Base-by-base conservation (phyloP, 1,284 basidiomycete genomes). In the Ganoderma boninense region DNA sequence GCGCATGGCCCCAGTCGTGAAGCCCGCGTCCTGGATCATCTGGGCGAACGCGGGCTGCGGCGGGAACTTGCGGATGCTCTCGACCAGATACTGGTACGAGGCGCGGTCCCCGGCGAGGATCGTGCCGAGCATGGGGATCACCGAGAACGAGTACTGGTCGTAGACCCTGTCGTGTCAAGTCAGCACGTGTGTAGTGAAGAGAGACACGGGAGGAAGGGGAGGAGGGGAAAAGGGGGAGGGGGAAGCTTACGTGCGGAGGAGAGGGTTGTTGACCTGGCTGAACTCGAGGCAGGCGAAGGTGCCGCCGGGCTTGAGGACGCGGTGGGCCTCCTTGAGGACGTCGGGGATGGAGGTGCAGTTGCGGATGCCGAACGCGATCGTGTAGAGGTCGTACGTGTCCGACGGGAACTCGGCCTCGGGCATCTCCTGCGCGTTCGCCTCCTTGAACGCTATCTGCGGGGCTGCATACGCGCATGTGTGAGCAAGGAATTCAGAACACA, bases 341-440 rank as follows among this genome's bases (percentile, higher is more conserved):
- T 90, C 91, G 13, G 95, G 93, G 73, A 99, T 90, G 67, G 95
- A 95, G 11, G 98, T 99, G 86, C 96, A 98, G 81, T 99, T 99
- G 65, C 98, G 89, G 76, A 99, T 99, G 43, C 98, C 97, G 79
- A 99, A 99, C 0, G 98, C 97, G 79, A 99, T 99, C 29, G 98
- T 99, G 85, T 98, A 99, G 20, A 99, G 85, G 82, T 99, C 97
- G 75, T 98, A 95, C 20, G 94, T 90, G 81, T 96, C 90, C 77
- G 93, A 90, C 14, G 87, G 84, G 80, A 97, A 93, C 73, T 90
- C 85, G 43, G 90, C 86, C 56, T 81, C 71, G 0, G 91, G 87
- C 43, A 99, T 86, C 26, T 86, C 85, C 81, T 99, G 97, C 8
- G 98, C 98, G 78, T 99, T 99, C 59, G 94, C 96, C 78, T 98